Base-by-base conservation (phyloP, 345 rosid genomes). In the Tarenaya hassleriana region DNA sequence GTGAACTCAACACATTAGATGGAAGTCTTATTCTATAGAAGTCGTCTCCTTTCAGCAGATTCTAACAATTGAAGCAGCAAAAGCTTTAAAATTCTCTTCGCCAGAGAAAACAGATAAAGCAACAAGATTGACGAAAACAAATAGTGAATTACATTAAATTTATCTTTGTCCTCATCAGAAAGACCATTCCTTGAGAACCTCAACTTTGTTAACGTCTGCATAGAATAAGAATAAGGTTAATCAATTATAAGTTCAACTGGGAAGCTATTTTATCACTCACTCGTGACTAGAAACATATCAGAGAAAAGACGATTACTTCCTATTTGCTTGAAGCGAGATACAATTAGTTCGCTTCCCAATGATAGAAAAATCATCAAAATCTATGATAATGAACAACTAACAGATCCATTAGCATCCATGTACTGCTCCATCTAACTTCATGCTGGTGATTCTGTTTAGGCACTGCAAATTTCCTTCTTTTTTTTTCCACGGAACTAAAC, bases 21-120 rank as follows among this genome's bases (percentile, higher is more conserved):
- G 97, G 97, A 42, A 92, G 65, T 53, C 95, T 80, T 47, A 92
- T 92, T 67, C 79, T 78, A 54, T 92, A 92, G 63, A 88, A 85
- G 60, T 83, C 95, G 70, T 92, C 98, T 7, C 16, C 86, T 55
- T 73, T 65, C 45, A 92, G 55, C 72, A 92, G 72, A 40, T 73
- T 83, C 98, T 92, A 77, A 75, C 66, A 49, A 45, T 4, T 12
- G 24, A 45, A 50, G 40, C 34, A 31, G 35, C 7, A 44, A 73
- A 60, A 33, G 20, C 38, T 75, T 16, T 10, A 10, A 3, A 12
- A 61, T 10, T 19, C 39, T 40, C 32, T 7, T 41, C 14, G 12
- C 19, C 57, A 19, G 10, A 24, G 8, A 7, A 43, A 41, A 54
- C 16, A 5, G 34, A 57, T 34, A 11, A 46, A 50, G 21, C 8